Evolutionary conservation across 1,284 basidiomycete species (phyloP).

Genomic region (Apiotrichum sp.): DNA sequence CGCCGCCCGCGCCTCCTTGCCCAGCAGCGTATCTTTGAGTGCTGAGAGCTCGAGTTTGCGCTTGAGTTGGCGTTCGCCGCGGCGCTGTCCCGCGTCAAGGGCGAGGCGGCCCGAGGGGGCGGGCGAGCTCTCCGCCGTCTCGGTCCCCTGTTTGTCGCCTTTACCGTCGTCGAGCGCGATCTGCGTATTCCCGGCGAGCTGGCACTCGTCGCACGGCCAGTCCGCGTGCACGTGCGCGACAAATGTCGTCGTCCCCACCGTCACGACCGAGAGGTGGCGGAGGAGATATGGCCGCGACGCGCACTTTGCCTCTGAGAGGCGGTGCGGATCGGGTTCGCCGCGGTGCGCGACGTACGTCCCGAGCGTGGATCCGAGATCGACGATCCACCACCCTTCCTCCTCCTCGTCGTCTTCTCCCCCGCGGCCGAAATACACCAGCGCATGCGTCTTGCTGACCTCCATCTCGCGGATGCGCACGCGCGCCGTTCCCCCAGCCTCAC

Average conservation of each 20-base stretch:
- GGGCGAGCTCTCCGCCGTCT: not conserved
- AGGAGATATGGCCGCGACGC: constrained; percentile 31
- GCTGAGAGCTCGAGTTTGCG: constrained; percentile 30
- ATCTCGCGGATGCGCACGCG: constrained; percentile 43
- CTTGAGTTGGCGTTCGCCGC: constrained; percentile 11
- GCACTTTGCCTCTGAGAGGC: constrained; percentile 27
- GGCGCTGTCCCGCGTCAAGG: not conserved
- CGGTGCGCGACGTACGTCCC: constrained; percentile 37
- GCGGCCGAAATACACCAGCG: constrained; percentile 28
- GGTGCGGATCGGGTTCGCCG: constrained; percentile 10
- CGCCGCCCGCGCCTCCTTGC: constrained; percentile 4
- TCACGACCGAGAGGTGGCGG: constrained; percentile 27
- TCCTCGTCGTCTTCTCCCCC: constrained; percentile 10
- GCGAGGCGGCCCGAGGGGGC: not conserved
- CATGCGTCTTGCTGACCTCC: constrained; percentile 45
- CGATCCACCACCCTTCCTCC: constrained; percentile 34
- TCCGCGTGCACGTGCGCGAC: constrained; percentile 36
- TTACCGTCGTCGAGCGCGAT: constrained; percentile 33
- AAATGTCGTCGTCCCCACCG: constrained; percentile 38
- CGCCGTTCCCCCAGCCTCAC: constrained; percentile 25
- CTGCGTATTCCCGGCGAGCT: constrained; percentile 26
- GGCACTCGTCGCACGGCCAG: constrained; percentile 43
- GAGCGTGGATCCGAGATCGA: constrained; percentile 45
- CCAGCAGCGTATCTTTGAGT: constrained; percentile 30
- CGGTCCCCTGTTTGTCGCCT: not conserved